Base-by-base conservation (phyloP, 441 rosid species). In the Viola pubescens region DNA sequence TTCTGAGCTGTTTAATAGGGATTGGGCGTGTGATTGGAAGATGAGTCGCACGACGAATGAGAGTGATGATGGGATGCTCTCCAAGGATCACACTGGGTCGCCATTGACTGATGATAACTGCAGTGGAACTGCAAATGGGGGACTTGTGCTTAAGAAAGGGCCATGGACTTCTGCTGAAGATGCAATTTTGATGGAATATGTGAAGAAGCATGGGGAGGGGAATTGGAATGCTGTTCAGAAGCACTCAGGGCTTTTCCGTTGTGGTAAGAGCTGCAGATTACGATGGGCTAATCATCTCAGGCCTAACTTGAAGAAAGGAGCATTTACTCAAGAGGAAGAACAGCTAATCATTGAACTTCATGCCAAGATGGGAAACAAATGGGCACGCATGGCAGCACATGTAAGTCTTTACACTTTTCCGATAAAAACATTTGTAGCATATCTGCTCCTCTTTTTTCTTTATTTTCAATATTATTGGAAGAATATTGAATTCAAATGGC, bases 381-480 rank as follows among this genome's bases (percentile, higher is more conserved):
- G 99, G 99, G 97, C 99, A 39, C 94, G 85, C 48, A 90, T 94
- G 91, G 97, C 99, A 71, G 96, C 95, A 56, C 88, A 88, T 79
- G 99, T 94, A 79, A 75, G 95, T 73, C 7, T 73, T 6, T 46
- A n/a, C 7, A 46, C 2, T 46, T 46, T 6, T 6, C 4, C 10
- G 4, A 46, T 8, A 1, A 46, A 8, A 46, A 9, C 11, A 10
- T 5, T 46, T 46, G 48, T 5, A 19, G 26, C 26, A 19, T 19
- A 19, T 19, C 26, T 19, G 1, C 26, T 19, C 26, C 26, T 19
- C n/a, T 19, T 19, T 19, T 19, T 19, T 19, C 26, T 19, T 1
- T 19, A 19, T 19, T n/a, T n/a, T 19, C 26, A 19, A 19, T 19
- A 19, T 19, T 19, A 19, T 19, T 19, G 26, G 26, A 19, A n/a